Evolutionary conservation across 805 yeast genomes (phyloP).

Genomic region (Yarrowia deformans): DNA sequence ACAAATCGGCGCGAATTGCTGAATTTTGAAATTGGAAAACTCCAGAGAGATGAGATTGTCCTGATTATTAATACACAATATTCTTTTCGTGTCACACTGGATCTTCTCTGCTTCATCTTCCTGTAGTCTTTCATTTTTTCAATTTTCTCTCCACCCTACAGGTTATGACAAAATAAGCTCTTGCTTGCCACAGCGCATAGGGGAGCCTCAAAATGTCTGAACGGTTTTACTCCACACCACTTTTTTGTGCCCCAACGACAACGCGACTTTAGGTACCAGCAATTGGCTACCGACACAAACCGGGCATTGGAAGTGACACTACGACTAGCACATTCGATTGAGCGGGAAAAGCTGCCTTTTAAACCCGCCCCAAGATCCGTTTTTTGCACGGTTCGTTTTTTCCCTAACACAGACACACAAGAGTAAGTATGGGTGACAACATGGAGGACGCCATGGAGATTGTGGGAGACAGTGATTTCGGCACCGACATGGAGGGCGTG

Average conservation of each 20-base stretch:
- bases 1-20: no score
- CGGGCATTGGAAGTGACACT: not conserved
- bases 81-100: no score
- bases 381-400: not conserved
- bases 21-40: no score
- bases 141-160: not conserved
- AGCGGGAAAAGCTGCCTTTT: not conserved
- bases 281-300: not conserved
- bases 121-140: no score
- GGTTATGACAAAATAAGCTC: slow-evolving; percentile 5
- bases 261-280: not conserved
- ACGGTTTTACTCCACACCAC: slow-evolving; percentile 24
- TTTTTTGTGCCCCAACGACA: slow-evolving; percentile 1
- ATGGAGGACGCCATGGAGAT: slow-evolving; percentile 20
- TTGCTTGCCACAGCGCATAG: not conserved
- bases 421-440: slow-evolving; percentile 29
- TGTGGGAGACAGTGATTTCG: slow-evolving; percentile 14
- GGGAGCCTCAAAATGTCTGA: not conserved
- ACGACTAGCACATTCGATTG: not conserved
- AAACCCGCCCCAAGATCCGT: not conserved
- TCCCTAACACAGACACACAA: slow-evolving; percentile 1
- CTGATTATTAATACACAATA: no score
- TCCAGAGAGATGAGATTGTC: no score
- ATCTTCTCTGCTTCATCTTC: no score
- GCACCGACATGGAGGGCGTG: slow-evolving; percentile 5